Evolutionary conservation across 768 basidiomycete genomes (phyloP), one percentile per base, ranked within the genome.

Genomic region (Termitomyces sp.): DNA sequence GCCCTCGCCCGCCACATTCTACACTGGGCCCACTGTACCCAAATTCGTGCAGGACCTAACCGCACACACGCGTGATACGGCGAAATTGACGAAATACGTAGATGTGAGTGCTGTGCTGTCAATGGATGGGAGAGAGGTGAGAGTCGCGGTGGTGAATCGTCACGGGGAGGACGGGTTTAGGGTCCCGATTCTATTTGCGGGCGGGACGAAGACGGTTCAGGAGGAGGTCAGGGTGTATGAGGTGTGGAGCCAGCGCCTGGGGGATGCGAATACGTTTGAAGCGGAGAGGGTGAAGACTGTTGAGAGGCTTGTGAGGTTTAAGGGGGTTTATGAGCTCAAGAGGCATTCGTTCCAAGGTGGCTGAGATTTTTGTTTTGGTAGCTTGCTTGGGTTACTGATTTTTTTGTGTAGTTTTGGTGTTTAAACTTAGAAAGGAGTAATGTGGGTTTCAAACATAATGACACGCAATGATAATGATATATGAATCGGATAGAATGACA

Each of bases 131-230:
- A 62, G 61, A 12, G 69, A 79, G 43, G 65, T 86, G n/a, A 72
- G 82, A 16, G 55, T 85, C 4, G 81, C 81, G 12, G 70, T 85
- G 10, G 69, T 85, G 22, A 86, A 86, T 60, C 71, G 81, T 4
- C 73, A 77, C 61, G 76, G 77, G 6, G 60, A 59, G 5, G 63
- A 70, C 16, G 71, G 69, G 14, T 79, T 75, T 60, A 63, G 65
- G 1, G 67, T 78, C 0, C 75, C 76, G 9, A 69, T 79, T 29
- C 52, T 63, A 1, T 74, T 77, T 66, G 75, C 76, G 4, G 58
- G 64, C 2, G 66, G 57, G 26, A 29, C 52, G 9, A 55, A 56
- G 27, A 29, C 52, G 6, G 55, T 71, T 3, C 60, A 46, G 26
- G 58, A 61, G 32, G 55, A 60, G 2, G 70, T 81, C 26, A 71